These are phyloP conservation scores for Pseudocercospora cruenta DNA, from an alignment of 2,329 filamentous ascomycete species.

Conservation along the genomic window DNA sequence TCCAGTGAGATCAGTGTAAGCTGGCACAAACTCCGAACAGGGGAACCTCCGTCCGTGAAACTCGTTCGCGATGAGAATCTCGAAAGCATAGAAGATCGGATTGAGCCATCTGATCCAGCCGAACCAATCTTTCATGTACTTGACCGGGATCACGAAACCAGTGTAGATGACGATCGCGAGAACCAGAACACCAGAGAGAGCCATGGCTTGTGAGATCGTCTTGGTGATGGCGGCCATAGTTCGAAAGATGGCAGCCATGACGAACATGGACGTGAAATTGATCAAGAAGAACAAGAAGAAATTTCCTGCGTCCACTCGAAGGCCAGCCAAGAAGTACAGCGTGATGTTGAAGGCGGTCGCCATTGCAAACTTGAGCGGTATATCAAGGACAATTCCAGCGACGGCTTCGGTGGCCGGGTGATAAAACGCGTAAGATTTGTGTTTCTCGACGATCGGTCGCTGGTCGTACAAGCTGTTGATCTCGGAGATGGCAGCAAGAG, in stretches of 20 bases:
- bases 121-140: slow-evolving; percentile 61
- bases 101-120: slow-evolving; percentile 50
- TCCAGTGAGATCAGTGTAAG: slow-evolving; percentile 39
- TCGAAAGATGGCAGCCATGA: slow-evolving; percentile 61
- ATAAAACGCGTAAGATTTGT: slow-evolving; percentile 48
- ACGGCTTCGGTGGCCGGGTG: slow-evolving; percentile 53
- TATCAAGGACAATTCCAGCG: slow-evolving; percentile 58
- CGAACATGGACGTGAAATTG: slow-evolving; percentile 61
- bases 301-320: slow-evolving; percentile 42
- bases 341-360: slow-evolving; percentile 58
- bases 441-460: slow-evolving; percentile 54
- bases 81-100: slow-evolving; percentile 67
- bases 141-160: slow-evolving; percentile 43
- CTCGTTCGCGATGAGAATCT: slow-evolving; percentile 61
- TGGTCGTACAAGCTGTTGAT: slow-evolving; percentile 67
- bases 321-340: slow-evolving; percentile 61
- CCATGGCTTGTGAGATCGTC: slow-evolving; percentile 66
- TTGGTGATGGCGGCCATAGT: slow-evolving; percentile 62
- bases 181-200: slow-evolving; percentile 57
- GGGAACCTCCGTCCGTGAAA: slow-evolving; percentile 44
- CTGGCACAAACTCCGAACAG: slow-evolving; percentile 44
- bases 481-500: slow-evolving; percentile 61
- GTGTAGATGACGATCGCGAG: slow-evolving; percentile 67
- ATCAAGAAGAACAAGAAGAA: slow-evolving; percentile 70
- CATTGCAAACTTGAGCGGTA: slow-evolving; percentile 61